These are phyloP conservation scores for Phytomonas francai DNA, from an alignment of 208 protist genomes.

Conservation along the genomic window DNA sequence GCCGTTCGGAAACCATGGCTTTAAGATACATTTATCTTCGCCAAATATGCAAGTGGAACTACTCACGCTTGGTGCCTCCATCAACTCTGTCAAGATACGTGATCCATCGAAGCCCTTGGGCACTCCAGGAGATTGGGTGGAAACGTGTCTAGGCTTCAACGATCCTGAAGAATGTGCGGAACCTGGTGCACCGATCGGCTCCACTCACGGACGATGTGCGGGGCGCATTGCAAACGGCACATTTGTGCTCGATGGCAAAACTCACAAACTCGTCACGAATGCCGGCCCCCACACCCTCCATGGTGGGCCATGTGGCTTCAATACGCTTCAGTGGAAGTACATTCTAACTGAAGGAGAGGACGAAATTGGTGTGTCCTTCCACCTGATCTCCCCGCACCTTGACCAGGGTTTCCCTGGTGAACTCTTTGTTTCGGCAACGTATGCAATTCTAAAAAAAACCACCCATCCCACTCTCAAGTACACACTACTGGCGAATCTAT, in stretches of 20 bases:
- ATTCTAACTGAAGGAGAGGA: constrained; percentile 57
- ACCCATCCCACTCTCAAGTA: constrained; percentile 37
- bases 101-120: constrained; percentile 20
- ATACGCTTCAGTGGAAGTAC: constrained; percentile 64
- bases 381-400: constrained; percentile 58
- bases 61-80: constrained; percentile 46
- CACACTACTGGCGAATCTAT: constrained; percentile 33
- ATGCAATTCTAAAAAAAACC: constrained; percentile 45
- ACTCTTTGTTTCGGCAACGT: constrained; percentile 57
- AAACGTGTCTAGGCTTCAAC: constrained; percentile 44
- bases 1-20: constrained; percentile 50
- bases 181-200: constrained; percentile 14
- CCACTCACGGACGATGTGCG: constrained; percentile 47
- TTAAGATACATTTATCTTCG: constrained; percentile 36
- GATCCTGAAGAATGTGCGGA: constrained; percentile 31
- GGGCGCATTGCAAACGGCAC: constrained; percentile 56
- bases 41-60: constrained; percentile 52
- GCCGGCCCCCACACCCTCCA: constrained; percentile 53
- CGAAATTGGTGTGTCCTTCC: constrained; percentile 61
- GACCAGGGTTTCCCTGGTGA: constrained; percentile 80
- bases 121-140: constrained; percentile 27
- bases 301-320: constrained; percentile 56
- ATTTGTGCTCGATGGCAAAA: constrained; percentile 31
- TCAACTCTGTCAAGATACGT: constrained; percentile 58
- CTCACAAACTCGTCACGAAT: constrained; percentile 63